Evolutionary conservation across 2,329 filamentous ascomycete genomes (phyloP), one percentile per base, ranked within the genome.

Genomic region (Knufia petricola): DNA sequence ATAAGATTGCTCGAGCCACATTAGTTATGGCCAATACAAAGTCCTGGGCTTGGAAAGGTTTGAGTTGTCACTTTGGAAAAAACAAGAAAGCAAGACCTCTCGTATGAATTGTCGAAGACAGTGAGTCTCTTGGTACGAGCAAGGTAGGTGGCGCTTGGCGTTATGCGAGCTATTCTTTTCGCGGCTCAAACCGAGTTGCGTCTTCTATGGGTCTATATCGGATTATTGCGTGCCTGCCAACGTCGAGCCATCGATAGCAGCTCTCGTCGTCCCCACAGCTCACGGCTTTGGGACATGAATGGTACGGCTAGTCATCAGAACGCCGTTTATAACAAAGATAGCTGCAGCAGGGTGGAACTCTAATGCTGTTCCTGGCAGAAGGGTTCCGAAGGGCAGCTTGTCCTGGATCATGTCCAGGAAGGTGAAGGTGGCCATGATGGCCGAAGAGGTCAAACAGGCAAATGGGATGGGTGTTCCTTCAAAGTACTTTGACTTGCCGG

Each of bases 271-370:
- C 26, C 26, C 26, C 12, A 12, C 26, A 6, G 26, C 26, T 42
- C 26, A 48, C 7, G 76, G 88, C 78, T 98, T 98, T 13, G 92
- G 92, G 57, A 98, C 88, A 64, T 92, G 87, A 61, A 98, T 80
- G 26, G 82, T 90, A 76, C 90, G 94, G 72, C 87, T 95, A 55
- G 90, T 84, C 92, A 98, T 96, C 62, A 92, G 69, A 63, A 85
- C 94, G 17, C 89, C 92, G 64, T 94, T 87, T n/a, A 88, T 59
- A 51, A 94, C 73, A 67, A 95, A 98, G 52, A 96, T 61, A 20
- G 81, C 67, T 6, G 84, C 86, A 2, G 84, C 74, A 12, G 92
- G 90, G 65, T 98, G 92, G 52, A 95, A 80, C 67, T 94, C 92
- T 17, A 89, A 71, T 6, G 71, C 55, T 0, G 84, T 81, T 19